Conservation (phyloP, 2,329 filamentous ascomycete genomes). For the Corynespora cassiicola region DNA sequence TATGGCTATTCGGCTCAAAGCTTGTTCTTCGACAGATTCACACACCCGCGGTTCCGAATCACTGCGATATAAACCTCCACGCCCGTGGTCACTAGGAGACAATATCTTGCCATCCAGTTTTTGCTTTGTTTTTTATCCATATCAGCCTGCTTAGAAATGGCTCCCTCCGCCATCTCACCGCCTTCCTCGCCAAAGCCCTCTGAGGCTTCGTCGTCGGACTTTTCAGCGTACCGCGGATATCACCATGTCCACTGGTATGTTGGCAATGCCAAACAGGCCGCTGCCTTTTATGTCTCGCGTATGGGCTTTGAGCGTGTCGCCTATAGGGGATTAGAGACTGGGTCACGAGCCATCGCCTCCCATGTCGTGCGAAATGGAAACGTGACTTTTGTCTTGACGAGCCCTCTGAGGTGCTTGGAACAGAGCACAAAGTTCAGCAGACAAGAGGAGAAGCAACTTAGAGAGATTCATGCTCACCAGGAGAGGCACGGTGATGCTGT, state of each 20-base stretch:
- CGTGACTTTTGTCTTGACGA: conserved; percentile 84
- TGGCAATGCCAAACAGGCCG: conserved; percentile 94
- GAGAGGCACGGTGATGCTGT: conserved; percentile 91
- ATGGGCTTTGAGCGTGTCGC: conserved; percentile 86
- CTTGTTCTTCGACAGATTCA: too few relatives aligned
- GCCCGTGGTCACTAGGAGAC: too few relatives aligned
- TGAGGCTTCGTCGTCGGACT: conserved; percentile 30
- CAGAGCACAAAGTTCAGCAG: conserved; percentile 35
- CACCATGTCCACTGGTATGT: conserved; percentile 97
- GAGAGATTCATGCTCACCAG: conserved; percentile 81
- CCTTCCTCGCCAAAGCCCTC: conserved; percentile 47
- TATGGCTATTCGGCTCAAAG: too few relatives aligned
- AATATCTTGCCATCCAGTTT: background rate
- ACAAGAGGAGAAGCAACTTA: conserved; percentile 70
- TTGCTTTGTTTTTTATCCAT: background rate
- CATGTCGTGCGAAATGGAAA: conserved; percentile 81
- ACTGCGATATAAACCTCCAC: too few relatives aligned
- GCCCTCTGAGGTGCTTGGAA: conserved; percentile 68
- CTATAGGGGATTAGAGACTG: conserved; percentile 88
- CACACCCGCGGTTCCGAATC: too few relatives aligned
- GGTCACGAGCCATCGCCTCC: conserved; percentile 78
- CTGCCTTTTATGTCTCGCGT: conserved; percentile 83
- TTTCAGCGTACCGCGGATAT: conserved; percentile 76
- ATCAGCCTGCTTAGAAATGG: conserved; percentile 24
- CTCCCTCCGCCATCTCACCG: conserved; percentile 45